These are phyloP conservation scores for Fusarium pseudocircinatum DNA, from an alignment of 2,329 filamentous ascomycete genomes.

Conservation along the genomic window DNA sequence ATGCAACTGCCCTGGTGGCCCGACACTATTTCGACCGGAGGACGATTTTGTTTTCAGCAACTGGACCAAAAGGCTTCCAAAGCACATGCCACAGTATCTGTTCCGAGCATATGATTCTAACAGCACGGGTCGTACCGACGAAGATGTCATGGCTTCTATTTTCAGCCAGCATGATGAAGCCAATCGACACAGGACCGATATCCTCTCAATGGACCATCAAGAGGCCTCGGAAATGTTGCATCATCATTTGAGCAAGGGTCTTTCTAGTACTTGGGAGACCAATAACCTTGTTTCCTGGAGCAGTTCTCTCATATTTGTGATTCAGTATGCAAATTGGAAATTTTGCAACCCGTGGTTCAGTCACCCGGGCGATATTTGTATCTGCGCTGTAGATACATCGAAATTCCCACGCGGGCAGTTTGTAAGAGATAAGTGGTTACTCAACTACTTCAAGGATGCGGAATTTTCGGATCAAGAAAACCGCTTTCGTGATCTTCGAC, in stretches of 20 bases:
- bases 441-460: accelerated
- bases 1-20: too few relatives aligned
- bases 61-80: too few relatives aligned
- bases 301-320: background rate
- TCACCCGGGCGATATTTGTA: accelerated
- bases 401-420: background rate
- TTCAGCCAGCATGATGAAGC: accelerated
- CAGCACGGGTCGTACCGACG: too few relatives aligned
- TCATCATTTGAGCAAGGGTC: accelerated
- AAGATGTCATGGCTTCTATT: background rate
- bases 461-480: accelerated
- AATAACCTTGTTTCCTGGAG: background rate
- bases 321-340: background rate
- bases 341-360: accelerated
- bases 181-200: accelerated
- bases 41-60: too few relatives aligned
- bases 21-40: too few relatives aligned
- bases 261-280: accelerated
- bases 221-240: accelerated
- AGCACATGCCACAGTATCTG: background rate
- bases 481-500: background rate
- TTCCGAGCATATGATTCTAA: background rate
- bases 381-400: accelerated
- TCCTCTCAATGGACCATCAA: background rate
- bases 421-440: background rate